Evolutionary conservation across 768 basidiomycete species (phyloP).

Genomic region (Rhodosporidiobolus sp.): DNA sequence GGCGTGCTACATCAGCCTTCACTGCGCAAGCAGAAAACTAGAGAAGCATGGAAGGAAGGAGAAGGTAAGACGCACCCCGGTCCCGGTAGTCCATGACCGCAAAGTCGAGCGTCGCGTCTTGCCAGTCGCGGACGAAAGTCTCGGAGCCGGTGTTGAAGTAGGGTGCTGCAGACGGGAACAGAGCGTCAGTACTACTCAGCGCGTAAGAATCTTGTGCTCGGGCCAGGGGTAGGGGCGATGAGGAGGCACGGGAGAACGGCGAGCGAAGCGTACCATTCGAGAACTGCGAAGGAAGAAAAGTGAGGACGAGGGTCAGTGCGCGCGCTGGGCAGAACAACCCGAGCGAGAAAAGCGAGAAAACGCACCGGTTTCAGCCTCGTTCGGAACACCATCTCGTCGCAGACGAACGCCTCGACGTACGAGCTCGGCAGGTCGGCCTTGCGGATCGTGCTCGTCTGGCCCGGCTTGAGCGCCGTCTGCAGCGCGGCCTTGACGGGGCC

Average conservation of each 20-base stretch:
- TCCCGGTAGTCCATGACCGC: constrained; percentile 37
- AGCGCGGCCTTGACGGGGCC: not conserved
- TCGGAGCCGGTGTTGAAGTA: constrained; percentile 30
- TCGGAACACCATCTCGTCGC: constrained; percentile 26
- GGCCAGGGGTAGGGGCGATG: too few relatives aligned
- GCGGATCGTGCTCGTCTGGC: not conserved
- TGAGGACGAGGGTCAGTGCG: not conserved
- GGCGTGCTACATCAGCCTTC: not conserved
- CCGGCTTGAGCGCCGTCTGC: not conserved
- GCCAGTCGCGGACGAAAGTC: constrained; percentile 30
- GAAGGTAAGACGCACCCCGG: constrained; percentile 10
- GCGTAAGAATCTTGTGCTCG: too few relatives aligned
- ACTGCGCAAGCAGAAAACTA: not conserved
- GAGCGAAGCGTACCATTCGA: not conserved
- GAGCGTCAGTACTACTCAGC: not conserved
- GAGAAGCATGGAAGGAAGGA: too few relatives aligned
- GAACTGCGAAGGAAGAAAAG: not conserved
- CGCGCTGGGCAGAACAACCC: not conserved
- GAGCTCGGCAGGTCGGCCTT: constrained; percentile 5
- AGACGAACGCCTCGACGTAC: constrained; percentile 14
- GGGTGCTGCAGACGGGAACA: constrained; percentile 8
- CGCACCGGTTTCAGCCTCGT: constrained; percentile 31
- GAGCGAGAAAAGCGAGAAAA: not conserved
- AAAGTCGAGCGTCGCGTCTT: not conserved
- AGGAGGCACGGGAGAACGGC: not conserved